These are phyloP conservation scores for Nothopassalora personata DNA, from an alignment of 2,329 filamentous ascomycete genomes.

Conservation along the genomic window DNA sequence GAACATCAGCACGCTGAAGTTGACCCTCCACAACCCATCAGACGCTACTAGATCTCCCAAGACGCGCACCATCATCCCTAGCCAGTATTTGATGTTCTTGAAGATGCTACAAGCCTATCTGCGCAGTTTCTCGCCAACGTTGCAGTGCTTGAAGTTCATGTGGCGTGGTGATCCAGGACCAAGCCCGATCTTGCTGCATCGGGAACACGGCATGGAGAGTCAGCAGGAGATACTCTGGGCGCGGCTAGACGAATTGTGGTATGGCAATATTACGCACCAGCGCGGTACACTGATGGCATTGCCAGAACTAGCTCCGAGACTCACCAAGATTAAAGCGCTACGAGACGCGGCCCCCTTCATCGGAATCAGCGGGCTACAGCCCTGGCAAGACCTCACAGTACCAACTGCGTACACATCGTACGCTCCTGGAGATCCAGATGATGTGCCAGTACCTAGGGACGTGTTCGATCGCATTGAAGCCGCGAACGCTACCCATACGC, in stretches of 20 bases:
- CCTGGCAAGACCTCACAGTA: not conserved
- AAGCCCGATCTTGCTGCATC: constrained; percentile 26
- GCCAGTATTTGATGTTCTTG: constrained; percentile 26
- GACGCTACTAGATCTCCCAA: not conserved
- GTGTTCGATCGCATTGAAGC: not conserved
- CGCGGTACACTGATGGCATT: constrained; percentile 10
- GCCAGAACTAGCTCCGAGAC: constrained; percentile 5
- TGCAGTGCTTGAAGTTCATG: constrained; percentile 27
- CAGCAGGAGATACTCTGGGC: constrained; percentile 19
- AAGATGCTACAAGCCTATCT: constrained; percentile 31
- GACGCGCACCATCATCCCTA: constrained; percentile 12
- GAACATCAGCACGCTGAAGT: constrained; percentile 23
- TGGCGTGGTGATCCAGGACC: constrained; percentile 30
- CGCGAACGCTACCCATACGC: not conserved
- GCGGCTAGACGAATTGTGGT: constrained; percentile 21
- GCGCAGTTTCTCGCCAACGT: constrained; percentile 24
- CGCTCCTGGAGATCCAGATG: not conserved
- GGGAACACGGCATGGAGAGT: constrained; percentile 13
- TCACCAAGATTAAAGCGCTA: constrained; percentile 13
- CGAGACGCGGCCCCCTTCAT: not conserved
- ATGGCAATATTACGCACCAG: constrained; percentile 22
- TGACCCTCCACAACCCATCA: constrained; percentile 26
- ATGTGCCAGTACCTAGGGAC: not conserved
- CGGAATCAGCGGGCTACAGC: not conserved
- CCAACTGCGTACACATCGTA: not conserved